Conservation (phyloP, 345 rosid genomes). For the Lepidium sativum region DNA sequence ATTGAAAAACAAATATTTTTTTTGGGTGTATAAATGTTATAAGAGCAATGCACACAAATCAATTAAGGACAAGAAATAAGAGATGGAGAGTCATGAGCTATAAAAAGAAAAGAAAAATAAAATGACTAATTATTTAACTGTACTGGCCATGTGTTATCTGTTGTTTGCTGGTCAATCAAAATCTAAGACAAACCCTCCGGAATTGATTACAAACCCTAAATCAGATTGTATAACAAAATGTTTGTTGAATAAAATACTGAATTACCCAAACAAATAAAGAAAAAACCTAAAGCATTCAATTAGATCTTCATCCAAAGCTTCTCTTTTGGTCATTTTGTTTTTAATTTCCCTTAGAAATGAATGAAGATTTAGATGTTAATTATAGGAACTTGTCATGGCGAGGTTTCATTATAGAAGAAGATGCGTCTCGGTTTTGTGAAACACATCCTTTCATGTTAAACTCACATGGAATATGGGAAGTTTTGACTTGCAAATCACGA, state of each 20-base stretch:
- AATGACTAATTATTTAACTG: too few relatives aligned
- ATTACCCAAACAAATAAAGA: too few relatives aligned
- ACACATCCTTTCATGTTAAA: constrained; percentile 9
- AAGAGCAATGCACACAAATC: too few relatives aligned
- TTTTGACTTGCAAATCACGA: background rate
- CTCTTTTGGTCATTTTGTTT: background rate
- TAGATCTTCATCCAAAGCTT: background rate
- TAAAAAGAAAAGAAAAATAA: background rate
- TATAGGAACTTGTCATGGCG: constrained; percentile 13
- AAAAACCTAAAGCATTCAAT: background rate
- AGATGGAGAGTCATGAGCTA: background rate
- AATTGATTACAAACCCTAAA: background rate
- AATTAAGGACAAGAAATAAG: background rate
- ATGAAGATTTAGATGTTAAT: background rate
- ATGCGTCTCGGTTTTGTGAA: constrained; percentile 13
- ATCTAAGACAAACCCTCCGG: background rate
- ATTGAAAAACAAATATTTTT: too few relatives aligned
- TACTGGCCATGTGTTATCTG: background rate
- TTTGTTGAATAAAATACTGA: too few relatives aligned
- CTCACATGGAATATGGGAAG: constrained; percentile 28
- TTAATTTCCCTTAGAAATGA: background rate
- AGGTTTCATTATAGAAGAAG: constrained; percentile 1
- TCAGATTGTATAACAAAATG: too few relatives aligned
- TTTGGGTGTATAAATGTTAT: too few relatives aligned
- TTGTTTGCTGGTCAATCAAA: constrained; percentile 14